Percentiles rank a stretch among this genome's conserved stretches.
phyloP scores from a whole-genome alignment of 352 stramenopile genomes.

The Globisporangium uncinulatum region DNA sequence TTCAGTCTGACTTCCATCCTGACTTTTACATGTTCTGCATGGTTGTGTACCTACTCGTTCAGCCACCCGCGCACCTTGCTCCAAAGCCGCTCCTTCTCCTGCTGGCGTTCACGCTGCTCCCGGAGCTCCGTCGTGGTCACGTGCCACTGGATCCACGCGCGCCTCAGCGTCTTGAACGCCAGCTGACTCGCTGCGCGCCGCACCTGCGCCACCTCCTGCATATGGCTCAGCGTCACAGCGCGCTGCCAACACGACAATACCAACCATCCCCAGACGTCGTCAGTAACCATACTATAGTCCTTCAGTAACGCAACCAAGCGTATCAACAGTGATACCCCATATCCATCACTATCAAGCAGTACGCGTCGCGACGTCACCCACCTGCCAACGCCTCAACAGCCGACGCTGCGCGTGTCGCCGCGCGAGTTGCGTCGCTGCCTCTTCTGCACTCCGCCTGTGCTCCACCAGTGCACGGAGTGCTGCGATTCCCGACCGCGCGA shows the following conservation, averaged over 20 bases:
- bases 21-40: background rate
- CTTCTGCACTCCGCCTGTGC: conserved; percentile 12
- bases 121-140: conserved; percentile 17
- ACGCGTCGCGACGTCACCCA: too few relatives aligned
- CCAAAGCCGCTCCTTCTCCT: conserved; percentile 56
- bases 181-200: conserved; percentile 9
- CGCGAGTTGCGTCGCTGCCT: conserved; percentile 30
- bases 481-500: conserved; percentile 15
- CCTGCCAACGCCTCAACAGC: conserved; percentile 18
- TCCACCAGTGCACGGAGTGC: conserved; percentile 15
- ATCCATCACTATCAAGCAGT: too few relatives aligned
- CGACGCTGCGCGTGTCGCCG: conserved; percentile 18
- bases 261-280: too few relatives aligned
- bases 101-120: conserved; percentile 21
- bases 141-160: conserved; percentile 28
- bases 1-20: background rate
- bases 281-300: too few relatives aligned
- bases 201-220: conserved; percentile 12
- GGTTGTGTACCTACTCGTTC: conserved; percentile 19
- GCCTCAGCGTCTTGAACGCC: conserved; percentile 12
- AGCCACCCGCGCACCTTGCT: conserved; percentile 60
- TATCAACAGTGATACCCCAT: too few relatives aligned
- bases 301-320: too few relatives aligned
- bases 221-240: conserved; percentile 8
- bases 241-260: conserved; percentile 24